phyloP scores from a whole-genome alignment of 1,139 yeast species.

The Candida sp. region DNA sequence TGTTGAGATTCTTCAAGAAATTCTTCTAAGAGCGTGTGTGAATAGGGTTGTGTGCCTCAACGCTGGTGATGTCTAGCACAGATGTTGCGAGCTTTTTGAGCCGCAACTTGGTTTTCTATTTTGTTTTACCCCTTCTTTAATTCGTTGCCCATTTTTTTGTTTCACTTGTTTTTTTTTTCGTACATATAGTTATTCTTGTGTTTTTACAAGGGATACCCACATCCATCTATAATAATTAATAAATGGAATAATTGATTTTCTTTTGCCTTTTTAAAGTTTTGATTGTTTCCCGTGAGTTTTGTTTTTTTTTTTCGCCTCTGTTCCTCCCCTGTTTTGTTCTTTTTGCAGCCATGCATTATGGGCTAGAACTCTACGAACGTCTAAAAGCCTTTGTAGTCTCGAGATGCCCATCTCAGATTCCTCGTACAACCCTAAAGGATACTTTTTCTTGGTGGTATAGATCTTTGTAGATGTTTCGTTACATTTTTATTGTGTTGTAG shows the following conservation, averaged over 20 bases:
- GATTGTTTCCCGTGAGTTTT: background rate
- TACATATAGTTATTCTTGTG: background rate
- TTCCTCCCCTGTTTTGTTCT: background rate
- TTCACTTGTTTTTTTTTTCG: background rate
- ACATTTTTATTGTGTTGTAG: too few species aligned
- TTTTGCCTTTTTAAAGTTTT: background rate
- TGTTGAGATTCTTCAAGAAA: background rate
- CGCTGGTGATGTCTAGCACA: too few species aligned
- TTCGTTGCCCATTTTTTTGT: background rate
- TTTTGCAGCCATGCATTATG: background rate
- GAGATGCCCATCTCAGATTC: too few species aligned
- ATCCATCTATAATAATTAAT: background rate
- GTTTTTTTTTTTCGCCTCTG: background rate
- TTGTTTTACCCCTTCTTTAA: background rate
- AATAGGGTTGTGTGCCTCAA: too few species aligned
- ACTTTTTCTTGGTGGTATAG: too few species aligned
- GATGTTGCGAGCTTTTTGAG: background rate
- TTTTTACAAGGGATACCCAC: background rate
- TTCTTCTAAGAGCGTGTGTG: background rate
- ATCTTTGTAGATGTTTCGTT: too few species aligned
- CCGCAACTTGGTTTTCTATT: background rate
- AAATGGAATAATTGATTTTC: background rate
- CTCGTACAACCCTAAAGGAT: too few species aligned
- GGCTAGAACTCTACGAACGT: background rate
- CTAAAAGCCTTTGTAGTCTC: too few species aligned